These are phyloP conservation scores for Saccharomyces hybrid DNA, from an alignment of 1,139 yeast species.

Conservation along the genomic window DNA sequence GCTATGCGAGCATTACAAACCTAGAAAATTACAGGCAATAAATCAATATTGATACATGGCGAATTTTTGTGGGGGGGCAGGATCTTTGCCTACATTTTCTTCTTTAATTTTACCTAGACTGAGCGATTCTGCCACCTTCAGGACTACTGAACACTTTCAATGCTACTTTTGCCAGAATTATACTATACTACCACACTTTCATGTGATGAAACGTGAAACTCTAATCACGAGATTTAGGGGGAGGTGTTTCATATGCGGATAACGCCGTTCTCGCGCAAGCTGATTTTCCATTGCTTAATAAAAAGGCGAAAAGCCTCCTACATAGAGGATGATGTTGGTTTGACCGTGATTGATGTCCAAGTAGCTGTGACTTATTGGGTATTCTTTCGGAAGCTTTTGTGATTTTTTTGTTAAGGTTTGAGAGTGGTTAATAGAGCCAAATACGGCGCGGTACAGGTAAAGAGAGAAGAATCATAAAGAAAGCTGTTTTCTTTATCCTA, in stretches of 20 bases:
- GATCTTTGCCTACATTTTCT: background rate
- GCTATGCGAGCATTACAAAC: slow-evolving; percentile 5
- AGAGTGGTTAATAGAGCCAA: background rate
- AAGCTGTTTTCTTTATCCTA: background rate
- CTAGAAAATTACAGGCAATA: slow-evolving; percentile 8
- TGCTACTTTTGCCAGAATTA: background rate
- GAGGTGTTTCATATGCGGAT: background rate
- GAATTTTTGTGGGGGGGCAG: background rate
- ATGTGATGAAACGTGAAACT: background rate
- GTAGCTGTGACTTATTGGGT: background rate
- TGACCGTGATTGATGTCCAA: background rate
- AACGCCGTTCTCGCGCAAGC: background rate
- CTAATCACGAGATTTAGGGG: background rate
- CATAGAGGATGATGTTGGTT: background rate
- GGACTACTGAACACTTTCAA: background rate
- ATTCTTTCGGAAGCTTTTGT: background rate
- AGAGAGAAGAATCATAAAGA: background rate
- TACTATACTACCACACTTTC: background rate
- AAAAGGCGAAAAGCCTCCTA: background rate
- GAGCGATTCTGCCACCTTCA: background rate
- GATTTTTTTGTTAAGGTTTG: background rate
- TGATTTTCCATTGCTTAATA: background rate
- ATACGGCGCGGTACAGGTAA: too few relatives aligned
- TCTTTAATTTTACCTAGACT: background rate
- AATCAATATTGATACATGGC: background rate